Base-by-base conservation (phyloP, 164 flowering plant genomes). In the Vitis riparia region DNA sequence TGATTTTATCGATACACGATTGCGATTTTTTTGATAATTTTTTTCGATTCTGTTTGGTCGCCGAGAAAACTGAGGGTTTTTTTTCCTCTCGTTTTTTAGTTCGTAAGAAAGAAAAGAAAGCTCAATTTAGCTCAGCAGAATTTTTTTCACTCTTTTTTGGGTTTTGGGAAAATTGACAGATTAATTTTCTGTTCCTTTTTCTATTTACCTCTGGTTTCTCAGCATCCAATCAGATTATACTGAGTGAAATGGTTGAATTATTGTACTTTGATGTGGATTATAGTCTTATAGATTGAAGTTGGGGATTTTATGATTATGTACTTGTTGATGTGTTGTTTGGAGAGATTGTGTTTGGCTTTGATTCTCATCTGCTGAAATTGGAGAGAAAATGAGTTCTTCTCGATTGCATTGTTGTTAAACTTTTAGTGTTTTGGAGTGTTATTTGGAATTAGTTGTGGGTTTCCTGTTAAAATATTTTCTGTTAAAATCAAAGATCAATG, bases 11-110 rank as follows among this genome's bases (percentile, higher is more conserved):
- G 44, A 37, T 6, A 37, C 44, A 16, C 2, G 19, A 12, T 10
- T 59, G 47, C 3, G 51, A 66, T 59, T 57, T 63, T 67, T 53
- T 52, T 51, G 49, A 30, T 2, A 19, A 3, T 51, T 30, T 59
- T 59, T 59, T 59, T 17, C 11, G 27, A 23, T 23, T 23, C 32
- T 67, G 57, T 57, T 67, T 67, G 55, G 63, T 59, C 44, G 13
- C 60, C 52, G 13, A 9, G 51, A 66, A 55, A 23, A 65, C 6
- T 50, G 32, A 52, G 48, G 49, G 3, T 37, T 37, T 37, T 37
- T 37, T 37, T 37, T 6, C 44, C 7, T 37, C 5, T 37, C 27
- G 27, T 0, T 37, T 37, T 3, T 37, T 37, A 37, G 44, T 37
- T 37, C 44, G 44, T 6, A 55, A 49, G 32, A 49, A 8, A 32